phyloP scores from a whole-genome alignment of 2,329 filamentous ascomycete species.

The Grosmannia huntii region DNA sequence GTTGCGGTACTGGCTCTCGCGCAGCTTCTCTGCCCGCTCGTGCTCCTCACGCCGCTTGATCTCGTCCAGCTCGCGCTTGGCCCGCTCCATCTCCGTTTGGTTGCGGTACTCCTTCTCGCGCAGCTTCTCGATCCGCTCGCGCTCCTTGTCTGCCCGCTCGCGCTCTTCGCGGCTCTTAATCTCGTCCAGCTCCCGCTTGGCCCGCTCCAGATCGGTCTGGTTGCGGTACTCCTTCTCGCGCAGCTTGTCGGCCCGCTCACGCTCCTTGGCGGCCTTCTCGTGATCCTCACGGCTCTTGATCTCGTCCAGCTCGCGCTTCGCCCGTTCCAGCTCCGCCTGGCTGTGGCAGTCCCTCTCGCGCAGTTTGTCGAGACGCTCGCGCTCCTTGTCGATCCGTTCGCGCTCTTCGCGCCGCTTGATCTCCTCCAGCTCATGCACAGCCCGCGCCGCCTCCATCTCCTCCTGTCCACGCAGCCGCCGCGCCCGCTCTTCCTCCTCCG shows the following conservation, averaged over 20 bases:
- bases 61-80: slow-evolving; percentile 26
- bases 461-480: slow-evolving; percentile 14
- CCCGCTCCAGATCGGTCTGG: slow-evolving; percentile 36
- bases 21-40: slow-evolving; percentile 18
- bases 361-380: slow-evolving; percentile 10
- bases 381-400: slow-evolving; percentile 15
- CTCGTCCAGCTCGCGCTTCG: slow-evolving; percentile 30
- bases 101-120: slow-evolving; percentile 31
- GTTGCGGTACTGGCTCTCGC: slow-evolving; percentile 31
- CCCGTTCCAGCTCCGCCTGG: slow-evolving; percentile 33
- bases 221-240: slow-evolving; percentile 31
- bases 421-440: slow-evolving; percentile 19
- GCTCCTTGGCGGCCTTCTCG: slow-evolving; percentile 35
- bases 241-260: slow-evolving; percentile 32
- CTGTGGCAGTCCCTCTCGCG: slow-evolving; percentile 31
- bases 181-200: slow-evolving; percentile 30
- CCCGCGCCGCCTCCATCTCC: slow-evolving; percentile 20
- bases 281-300: slow-evolving; percentile 30
- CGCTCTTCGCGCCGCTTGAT: slow-evolving; percentile 24
- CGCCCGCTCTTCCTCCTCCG: slow-evolving; percentile 29
- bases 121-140: slow-evolving; percentile 32
- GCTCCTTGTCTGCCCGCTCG: slow-evolving; percentile 35
- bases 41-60: slow-evolving; percentile 21
- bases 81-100: slow-evolving; percentile 24
- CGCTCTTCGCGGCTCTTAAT: slow-evolving; percentile 31